phyloP scores from a whole-genome alignment of 1,139 yeast genomes.

The Blastobotrys capitulatus region DNA sequence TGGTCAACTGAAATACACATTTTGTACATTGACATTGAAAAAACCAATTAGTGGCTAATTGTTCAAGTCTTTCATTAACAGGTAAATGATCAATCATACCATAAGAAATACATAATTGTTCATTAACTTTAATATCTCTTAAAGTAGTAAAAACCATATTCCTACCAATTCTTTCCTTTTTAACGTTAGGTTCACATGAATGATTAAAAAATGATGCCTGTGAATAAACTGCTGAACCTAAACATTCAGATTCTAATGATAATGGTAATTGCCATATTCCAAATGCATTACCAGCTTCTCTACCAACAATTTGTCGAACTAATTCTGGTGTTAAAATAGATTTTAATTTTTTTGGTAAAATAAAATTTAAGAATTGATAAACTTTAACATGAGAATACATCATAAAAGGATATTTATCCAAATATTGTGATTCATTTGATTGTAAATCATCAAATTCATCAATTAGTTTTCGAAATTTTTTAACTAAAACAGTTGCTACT shows the following conservation, averaged over 20 bases:
- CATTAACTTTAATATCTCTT: conserved; percentile 36
- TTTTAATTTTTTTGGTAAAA: conserved; percentile 39
- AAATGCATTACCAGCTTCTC: conserved; percentile 67
- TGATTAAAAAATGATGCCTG: conserved; percentile 69
- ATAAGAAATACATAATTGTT: conserved; percentile 59
- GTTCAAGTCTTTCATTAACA: conserved; percentile 40
- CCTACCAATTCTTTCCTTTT: conserved; percentile 34
- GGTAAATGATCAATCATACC: conserved; percentile 47
- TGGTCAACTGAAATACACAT: neutral
- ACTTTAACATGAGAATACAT: conserved; percentile 47
- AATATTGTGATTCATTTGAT: conserved; percentile 50
- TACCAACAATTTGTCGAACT: conserved; percentile 51
- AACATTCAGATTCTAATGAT: conserved; percentile 50
- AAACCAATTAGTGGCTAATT: conserved; percentile 53
- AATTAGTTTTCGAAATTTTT: conserved; percentile 14
- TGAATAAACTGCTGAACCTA: conserved; percentile 64
- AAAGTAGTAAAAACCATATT: conserved; percentile 36
- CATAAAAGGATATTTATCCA: conserved; percentile 45
- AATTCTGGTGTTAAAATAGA: conserved; percentile 37
- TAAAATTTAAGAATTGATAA: conserved; percentile 45
- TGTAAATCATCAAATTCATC: conserved; percentile 45
- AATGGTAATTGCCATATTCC: conserved; percentile 58
- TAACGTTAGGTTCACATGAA: conserved; percentile 49
- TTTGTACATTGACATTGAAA: conserved; percentile 49
- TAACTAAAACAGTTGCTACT: conserved; percentile 28